These are phyloP conservation scores for Neophaeococcomyces aloes DNA, from an alignment of 2,329 filamentous ascomycete genomes.

Conservation along the genomic window DNA sequence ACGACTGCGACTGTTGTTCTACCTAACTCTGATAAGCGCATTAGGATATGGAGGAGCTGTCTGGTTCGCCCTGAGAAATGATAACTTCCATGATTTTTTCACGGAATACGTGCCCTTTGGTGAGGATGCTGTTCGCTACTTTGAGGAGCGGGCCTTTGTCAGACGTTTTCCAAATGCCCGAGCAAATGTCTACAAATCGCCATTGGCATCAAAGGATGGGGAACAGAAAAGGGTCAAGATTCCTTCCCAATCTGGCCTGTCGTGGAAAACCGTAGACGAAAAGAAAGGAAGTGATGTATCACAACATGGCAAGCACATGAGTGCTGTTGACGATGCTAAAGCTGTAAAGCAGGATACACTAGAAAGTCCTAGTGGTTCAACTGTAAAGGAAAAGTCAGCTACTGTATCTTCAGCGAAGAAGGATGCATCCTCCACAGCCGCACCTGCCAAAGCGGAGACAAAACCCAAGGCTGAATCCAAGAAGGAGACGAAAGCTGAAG, in stretches of 20 bases:
- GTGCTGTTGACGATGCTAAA: conserved; percentile 25
- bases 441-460: conserved; percentile 22
- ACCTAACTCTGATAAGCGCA: conserved; percentile 63
- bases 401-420: conserved; percentile 28
- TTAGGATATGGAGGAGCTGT: conserved; percentile 79
- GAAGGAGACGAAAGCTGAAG: conserved; percentile 21
- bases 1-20: conserved; percentile 64
- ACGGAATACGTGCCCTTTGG: conserved; percentile 93
- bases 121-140: conserved; percentile 86
- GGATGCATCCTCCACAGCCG: conserved; percentile 14
- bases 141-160: conserved; percentile 89
- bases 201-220: conserved; percentile 36
- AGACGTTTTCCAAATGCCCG: conserved; percentile 61
- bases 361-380: conserved; percentile 12
- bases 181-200: conserved; percentile 43
- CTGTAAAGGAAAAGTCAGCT: conserved; percentile 24
- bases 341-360: conserved; percentile 9
- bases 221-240: conserved; percentile 67
- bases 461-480: conserved; percentile 24
- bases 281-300: conserved; percentile 50
- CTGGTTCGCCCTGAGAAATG: conserved; percentile 83
- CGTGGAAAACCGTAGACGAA: conserved; percentile 62
- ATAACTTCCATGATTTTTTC: conserved; percentile 99
- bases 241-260: conserved; percentile 73
- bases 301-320: conserved; percentile 41